Evolutionary conservation across 352 stramenopile species (phyloP), one percentile per base, ranked within the genome.

Genomic region (Phytophthora boehmeriae): DNA sequence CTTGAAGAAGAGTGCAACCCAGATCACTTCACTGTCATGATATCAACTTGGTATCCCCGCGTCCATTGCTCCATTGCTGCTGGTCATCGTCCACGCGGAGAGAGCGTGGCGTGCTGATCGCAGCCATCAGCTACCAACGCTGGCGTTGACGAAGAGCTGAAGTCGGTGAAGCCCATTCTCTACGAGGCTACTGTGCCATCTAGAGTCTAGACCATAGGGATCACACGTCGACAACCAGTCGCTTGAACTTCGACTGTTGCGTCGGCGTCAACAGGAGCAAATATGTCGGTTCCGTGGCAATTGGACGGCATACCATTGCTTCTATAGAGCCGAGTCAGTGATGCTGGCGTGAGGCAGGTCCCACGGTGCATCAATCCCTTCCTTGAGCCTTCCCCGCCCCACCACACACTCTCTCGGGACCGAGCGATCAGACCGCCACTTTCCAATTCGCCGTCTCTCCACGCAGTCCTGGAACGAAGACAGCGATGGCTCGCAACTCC

Each of bases 401-500:
- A 16, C n/a, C n/a, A 16, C 35, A 42, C n/a, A 19, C 35, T 3
- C 11, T 19, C 35, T 16, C 35, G 4, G 8, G 13, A 16, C 35
- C 35, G n/a, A n/a, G n/a, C n/a, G 20, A 14, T 6, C 42, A 19
- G 19, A 4, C 28, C 19, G 8, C 17, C 42, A 28, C 16, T 28
- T 48, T 22, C 42, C 54, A 62, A 64, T 39, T 57, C 46, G 27
- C 41, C 27, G 27, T 22, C 35, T 36, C 20, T 27, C 9, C 46
- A 48, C 25, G 20, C n/a, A 30, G 25, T 30, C 25, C 6, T 6
- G 6, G 25, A 6, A 3, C 25, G 25, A 3, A 30, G 25, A 17
- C 8, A 39, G 34, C 34, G 13, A 72, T 72, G 63, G 58, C 46
- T 23, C 51, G 42, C 51, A 58, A 63, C 19, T 72, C 63, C 28